A percentile compares a stretch with the other conserved stretches of the same genome.
Conservation (phyloP, 768 basidiomycete genomes). For the Hebeloma cylindrosporum region DNA sequence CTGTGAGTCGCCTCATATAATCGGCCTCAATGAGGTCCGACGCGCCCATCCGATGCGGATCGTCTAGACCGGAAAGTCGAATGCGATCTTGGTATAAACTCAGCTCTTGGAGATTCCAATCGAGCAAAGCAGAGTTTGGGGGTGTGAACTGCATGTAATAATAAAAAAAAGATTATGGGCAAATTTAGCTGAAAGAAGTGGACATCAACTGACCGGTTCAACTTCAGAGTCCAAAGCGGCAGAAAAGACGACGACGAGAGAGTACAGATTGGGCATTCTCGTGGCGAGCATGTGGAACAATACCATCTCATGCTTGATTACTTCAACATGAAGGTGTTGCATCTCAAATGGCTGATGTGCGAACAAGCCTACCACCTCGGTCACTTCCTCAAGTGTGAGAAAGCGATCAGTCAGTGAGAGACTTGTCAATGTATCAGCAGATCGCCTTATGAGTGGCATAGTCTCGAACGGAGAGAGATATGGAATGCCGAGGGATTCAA, state of each 20-base stretch:
- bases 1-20: too few species aligned
- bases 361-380: slow-evolving; percentile 24
- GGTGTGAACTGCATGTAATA: too few species aligned
- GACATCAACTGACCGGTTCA: too few species aligned
- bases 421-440: slow-evolving; percentile 24
- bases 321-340: slow-evolving; percentile 23
- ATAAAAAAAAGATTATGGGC: too few species aligned
- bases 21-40: too few species aligned
- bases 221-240: too few species aligned
- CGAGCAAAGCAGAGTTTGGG: too few species aligned
- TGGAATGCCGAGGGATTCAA: slow-evolving; percentile 27
- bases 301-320: slow-evolving; percentile 15
- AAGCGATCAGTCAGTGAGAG: slow-evolving; percentile 26
- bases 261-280: slow-evolving; percentile 21
- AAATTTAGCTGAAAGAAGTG: too few species aligned
- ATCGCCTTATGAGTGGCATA: slow-evolving; percentile 23
- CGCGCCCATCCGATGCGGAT: too few species aligned
- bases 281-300: slow-evolving; percentile 23
- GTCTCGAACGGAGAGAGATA: slow-evolving; percentile 19
- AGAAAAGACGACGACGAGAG: slow-evolving; percentile 26
- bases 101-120: too few species aligned
- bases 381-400: slow-evolving; percentile 23
- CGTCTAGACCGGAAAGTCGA: too few species aligned
- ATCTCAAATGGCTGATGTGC: slow-evolving; percentile 22
- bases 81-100: too few species aligned